Conservation (phyloP, 2,329 filamentous ascomycete species). For the Talaromyces pinophilus region DNA sequence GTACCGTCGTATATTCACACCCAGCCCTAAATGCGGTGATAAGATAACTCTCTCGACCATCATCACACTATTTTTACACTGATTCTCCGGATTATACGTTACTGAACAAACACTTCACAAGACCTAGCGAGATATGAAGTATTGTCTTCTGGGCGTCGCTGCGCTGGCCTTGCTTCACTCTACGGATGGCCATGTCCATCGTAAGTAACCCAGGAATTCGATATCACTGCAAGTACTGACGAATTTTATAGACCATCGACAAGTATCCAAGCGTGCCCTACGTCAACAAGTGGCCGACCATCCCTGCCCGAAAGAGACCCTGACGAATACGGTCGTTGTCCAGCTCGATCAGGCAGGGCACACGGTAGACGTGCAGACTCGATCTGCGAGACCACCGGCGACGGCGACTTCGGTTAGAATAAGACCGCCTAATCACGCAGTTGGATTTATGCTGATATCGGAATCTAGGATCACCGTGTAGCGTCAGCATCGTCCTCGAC, state of each 20-base stretch:
- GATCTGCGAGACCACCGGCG: conserved; percentile 4
- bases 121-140: conserved; percentile 20
- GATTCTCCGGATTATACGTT: not conserved
- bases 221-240: conserved; percentile 9
- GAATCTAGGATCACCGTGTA: not conserved
- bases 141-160: conserved; percentile 27
- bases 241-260: not conserved
- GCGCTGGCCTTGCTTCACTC: conserved; percentile 27
- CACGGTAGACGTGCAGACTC: conserved; percentile 16
- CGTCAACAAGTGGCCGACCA: not conserved
- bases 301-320: conserved; percentile 12
- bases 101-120: not conserved
- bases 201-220: conserved; percentile 25
- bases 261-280: conserved; percentile 12
- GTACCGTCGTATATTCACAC: not conserved
- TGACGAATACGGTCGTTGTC: conserved; percentile 22
- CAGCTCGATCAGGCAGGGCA: conserved; percentile 20
- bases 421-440: not conserved
- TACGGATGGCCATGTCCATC: conserved; percentile 29
- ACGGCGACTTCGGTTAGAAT: conserved; percentile 8
- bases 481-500: not conserved
- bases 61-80: not conserved
- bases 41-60: not conserved
- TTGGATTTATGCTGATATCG: not conserved
- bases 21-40: not conserved